Evolutionary conservation across 176 grass and related monocot species (phyloP), one percentile per base, ranked within the genome.

Genomic region (Hordeum marinum): DNA sequence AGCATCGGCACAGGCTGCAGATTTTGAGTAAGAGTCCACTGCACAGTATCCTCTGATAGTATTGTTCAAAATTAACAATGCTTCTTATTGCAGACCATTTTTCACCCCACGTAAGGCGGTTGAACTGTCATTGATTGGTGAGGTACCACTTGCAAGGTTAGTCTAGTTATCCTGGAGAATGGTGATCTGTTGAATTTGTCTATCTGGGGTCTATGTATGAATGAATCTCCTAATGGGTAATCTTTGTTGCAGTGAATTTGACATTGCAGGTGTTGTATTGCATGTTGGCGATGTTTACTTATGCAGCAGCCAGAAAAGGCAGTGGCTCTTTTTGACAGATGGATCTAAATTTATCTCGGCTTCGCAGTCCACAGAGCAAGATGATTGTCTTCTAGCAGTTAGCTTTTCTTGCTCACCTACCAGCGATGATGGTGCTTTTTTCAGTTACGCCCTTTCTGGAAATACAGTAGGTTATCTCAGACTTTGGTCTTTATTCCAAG

Each of bases 321-420:
- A 98, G 74, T 95, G 96, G 93, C 85, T 98, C 78, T 98, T 98
- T 74, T 69, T 98, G 65, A 90, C 93, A 74, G 89, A 95, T 83
- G 96, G 89, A 66, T 94, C 85, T 72, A 81, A 82, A 46, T 94
- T 84, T 55, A 80, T 84, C 62, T 89, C 69, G 5, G 84, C 60
- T 18, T 72, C 79, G 35, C 72, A 59, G 17, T 76, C 58, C 86
- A 87, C 83, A 88, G 90, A 85, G 72, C 76, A 74, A 77, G 84
- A 88, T 60, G 82, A 86, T 78, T 92, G 85, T 78, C 41, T 95
- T 81, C 89, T 98, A 70, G 96, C 93, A 70, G 58, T 98, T 70
- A 92, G 83, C 29, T 87, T 98, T 84, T 95, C 72, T 82, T 94
- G 64, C 21, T 81, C 86, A 59, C 25, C 84, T 39, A 76, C 42